Percentiles rank a stretch among this genome's conserved stretches.
phyloP scores from a whole-genome alignment of 345 rosid species.

The Dipteronia sinensis region DNA sequence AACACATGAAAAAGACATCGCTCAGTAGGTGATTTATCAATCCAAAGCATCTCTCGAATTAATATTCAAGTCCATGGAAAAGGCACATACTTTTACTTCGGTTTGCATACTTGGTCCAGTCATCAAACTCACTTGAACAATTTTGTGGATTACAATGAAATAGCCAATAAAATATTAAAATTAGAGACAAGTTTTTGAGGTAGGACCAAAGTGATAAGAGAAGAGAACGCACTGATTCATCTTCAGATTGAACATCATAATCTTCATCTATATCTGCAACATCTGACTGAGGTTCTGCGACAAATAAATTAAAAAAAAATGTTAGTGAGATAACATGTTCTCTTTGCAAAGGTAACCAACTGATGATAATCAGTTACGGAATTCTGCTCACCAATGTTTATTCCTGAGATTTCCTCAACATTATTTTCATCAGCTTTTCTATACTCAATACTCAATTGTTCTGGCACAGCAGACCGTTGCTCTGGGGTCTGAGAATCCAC shows the following conservation, averaged over 20 bases:
- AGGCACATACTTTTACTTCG: not conserved
- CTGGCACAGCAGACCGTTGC: constrained; percentile 37
- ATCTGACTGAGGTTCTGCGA: constrained; percentile 48
- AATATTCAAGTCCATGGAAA: not conserved
- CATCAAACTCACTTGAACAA: not conserved
- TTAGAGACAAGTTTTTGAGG: not conserved
- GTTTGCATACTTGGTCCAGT: not conserved
- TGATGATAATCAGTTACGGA: constrained; percentile 12
- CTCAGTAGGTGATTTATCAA: not conserved
- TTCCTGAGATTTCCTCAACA: constrained; percentile 33
- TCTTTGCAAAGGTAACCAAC: not conserved
- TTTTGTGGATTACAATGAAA: not conserved
- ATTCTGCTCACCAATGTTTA: constrained; percentile 49
- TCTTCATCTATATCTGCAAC: constrained; percentile 67
- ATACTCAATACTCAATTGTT: constrained; percentile 30
- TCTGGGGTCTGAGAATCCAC: constrained; percentile 53
- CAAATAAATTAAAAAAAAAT: constrained; percentile 15
- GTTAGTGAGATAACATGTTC: constrained; percentile 11
- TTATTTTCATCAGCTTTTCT: constrained; percentile 38
- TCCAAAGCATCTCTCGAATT: not conserved
- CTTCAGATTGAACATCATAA: constrained; percentile 59
- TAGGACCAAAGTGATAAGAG: constrained; percentile 20
- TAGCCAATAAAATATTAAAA: not conserved
- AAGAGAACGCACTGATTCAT: constrained; percentile 64
- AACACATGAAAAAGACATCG: not conserved